Evolutionary conservation across 345 rosid genomes (phyloP).

Genomic region (Rhizophora mangle): DNA sequence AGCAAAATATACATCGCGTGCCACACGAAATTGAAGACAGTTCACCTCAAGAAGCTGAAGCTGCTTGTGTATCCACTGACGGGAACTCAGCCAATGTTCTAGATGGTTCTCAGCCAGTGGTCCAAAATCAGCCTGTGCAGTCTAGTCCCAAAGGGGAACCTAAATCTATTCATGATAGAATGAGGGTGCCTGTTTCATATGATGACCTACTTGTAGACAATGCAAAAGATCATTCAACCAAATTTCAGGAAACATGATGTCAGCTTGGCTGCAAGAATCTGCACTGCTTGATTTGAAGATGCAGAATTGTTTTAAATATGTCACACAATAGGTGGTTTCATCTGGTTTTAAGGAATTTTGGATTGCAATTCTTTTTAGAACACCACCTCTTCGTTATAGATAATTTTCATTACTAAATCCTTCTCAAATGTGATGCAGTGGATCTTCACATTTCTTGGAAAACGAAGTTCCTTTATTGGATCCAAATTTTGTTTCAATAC

Average conservation of each 20-base stretch:
- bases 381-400: no score
- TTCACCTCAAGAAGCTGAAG: constrained; percentile 31
- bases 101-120: constrained; percentile 23
- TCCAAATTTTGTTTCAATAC: no score
- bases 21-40: constrained; percentile 29
- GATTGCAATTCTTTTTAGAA: no score
- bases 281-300: no score
- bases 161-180: constrained; percentile 66
- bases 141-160: constrained; percentile 35
- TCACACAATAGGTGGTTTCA: no score
- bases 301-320: no score
- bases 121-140: constrained; percentile 26
- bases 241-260: background rate
- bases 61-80: constrained; percentile 22
- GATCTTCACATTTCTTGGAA: no score
- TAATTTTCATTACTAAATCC: no score
- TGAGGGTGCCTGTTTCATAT: constrained; percentile 82
- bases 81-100: constrained; percentile 25
- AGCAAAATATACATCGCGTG: constrained; percentile 35
- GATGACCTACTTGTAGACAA: constrained; percentile 53
- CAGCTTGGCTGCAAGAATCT: background rate
- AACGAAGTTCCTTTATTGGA: no score
- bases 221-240: constrained; percentile 11
- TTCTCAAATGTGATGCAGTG: no score
- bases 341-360: no score